Evolutionary conservation across 2,329 filamentous ascomycete species (phyloP).

Genomic region (Lachnellula arida): DNA sequence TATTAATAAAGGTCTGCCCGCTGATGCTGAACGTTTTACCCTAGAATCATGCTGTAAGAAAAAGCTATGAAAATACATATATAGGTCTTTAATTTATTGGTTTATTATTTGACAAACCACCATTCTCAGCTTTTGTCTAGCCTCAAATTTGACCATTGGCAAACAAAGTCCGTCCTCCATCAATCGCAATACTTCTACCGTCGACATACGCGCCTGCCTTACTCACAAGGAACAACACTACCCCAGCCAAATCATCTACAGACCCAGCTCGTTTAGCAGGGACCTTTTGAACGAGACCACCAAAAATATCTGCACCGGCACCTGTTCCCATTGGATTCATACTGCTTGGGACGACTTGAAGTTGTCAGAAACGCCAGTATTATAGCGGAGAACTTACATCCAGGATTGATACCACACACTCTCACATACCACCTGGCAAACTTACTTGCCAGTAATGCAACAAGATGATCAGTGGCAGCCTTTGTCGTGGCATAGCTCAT

Average conservation of each 20-base stretch:
- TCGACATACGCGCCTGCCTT: slow-evolving; percentile 40
- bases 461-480: slow-evolving; percentile 48
- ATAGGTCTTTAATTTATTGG: too few species aligned
- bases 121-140: too few species aligned
- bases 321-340: slow-evolving; percentile 40
- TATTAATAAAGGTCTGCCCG: too few species aligned
- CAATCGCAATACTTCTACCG: slow-evolving; percentile 36
- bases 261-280: slow-evolving; percentile 36
- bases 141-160: slow-evolving; percentile 36
- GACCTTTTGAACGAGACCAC: slow-evolving; percentile 37
- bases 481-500: slow-evolving; percentile 49
- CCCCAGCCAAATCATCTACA: slow-evolving; percentile 39
- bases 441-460: slow-evolving; percentile 44
- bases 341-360: slow-evolving; percentile 38
- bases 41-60: too few species aligned
- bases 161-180: slow-evolving; percentile 37
- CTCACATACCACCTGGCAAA: slow-evolving; percentile 41
- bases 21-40: too few species aligned
- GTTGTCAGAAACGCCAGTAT: slow-evolving; percentile 4
- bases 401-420: slow-evolving; percentile 41
- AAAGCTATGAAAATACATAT: too few species aligned
- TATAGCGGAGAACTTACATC: slow-evolving; percentile 32
- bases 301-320: slow-evolving; percentile 38
- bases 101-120: too few species aligned
- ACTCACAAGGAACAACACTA: slow-evolving; percentile 39